These are phyloP conservation scores for Saururus chinensis DNA, from an alignment of 164 flowering plant genomes.

Conservation along the genomic window DNA sequence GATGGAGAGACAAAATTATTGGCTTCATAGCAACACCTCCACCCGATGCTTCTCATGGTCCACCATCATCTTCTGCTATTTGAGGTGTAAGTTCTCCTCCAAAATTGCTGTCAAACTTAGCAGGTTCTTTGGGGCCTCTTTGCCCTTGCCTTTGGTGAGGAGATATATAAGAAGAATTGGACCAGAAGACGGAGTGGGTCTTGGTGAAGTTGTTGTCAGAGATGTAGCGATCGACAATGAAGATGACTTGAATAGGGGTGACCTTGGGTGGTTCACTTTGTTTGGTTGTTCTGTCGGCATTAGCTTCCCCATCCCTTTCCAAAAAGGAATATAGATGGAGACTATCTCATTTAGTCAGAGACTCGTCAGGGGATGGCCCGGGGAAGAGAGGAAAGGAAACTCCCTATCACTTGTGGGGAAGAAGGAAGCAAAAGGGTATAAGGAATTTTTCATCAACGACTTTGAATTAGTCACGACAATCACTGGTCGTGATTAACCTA, in stretches of 20 bases:
- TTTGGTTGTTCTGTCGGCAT: too few relatives aligned
- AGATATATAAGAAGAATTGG: constrained; percentile 70
- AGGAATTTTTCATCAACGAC: too few relatives aligned
- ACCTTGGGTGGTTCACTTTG: too few relatives aligned
- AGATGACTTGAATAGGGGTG: constrained; percentile 73
- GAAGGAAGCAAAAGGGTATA: too few relatives aligned
- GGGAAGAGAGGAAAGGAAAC: too few relatives aligned
- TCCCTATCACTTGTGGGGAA: too few relatives aligned
- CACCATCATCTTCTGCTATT: constrained; percentile 65
- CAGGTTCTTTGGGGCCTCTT: constrained; percentile 68
- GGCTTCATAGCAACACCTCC: constrained; percentile 47
- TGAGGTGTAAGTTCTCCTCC: constrained; percentile 67
- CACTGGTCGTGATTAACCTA: too few relatives aligned
- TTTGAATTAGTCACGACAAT: too few relatives aligned
- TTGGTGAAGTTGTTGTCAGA: constrained; percentile 48
- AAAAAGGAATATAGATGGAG: too few relatives aligned
- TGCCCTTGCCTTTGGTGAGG: constrained; percentile 37
- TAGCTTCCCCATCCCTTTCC: too few relatives aligned
- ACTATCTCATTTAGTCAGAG: too few relatives aligned
- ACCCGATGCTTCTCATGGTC: constrained; percentile 61
- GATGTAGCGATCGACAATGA: constrained; percentile 81
- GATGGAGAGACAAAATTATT: constrained; percentile 36
- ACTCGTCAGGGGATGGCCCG: too few relatives aligned
- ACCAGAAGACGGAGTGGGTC: constrained; percentile 56
- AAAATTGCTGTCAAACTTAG: constrained; percentile 57